These are phyloP conservation scores for Paraurostyla sp. DNA, from an alignment of 73 alveolate species.

Conservation along the genomic window DNA sequence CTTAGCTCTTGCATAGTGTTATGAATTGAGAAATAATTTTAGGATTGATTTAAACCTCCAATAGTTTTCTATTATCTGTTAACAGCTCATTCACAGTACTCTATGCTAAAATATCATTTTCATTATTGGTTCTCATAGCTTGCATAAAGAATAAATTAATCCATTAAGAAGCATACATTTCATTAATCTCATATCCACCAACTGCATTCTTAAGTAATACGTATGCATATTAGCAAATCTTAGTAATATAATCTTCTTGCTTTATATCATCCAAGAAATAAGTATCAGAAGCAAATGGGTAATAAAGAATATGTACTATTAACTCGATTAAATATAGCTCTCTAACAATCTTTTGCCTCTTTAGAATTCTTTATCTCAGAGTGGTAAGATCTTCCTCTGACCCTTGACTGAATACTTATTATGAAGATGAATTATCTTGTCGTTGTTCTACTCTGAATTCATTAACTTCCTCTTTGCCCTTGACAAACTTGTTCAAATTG, in stretches of 20 bases:
- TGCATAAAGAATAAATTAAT: slow-evolving; percentile 70
- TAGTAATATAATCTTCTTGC: slow-evolving; percentile 12
- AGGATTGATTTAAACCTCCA: slow-evolving; percentile 64
- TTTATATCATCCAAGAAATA: slow-evolving; percentile 2
- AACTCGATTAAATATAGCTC: slow-evolving; percentile 46
- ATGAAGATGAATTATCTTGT: not conserved
- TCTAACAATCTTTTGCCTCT: slow-evolving; percentile 46
- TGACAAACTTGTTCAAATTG: not conserved
- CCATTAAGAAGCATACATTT: slow-evolving; percentile 82
- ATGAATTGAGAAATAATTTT: slow-evolving; percentile 62
- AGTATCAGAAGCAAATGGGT: slow-evolving; percentile 39
- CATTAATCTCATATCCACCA: slow-evolving; percentile 73
- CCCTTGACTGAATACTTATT: not conserved
- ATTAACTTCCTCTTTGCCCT: slow-evolving; percentile 16
- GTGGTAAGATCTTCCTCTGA: slow-evolving; percentile 45
- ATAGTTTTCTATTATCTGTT: slow-evolving; percentile 67
- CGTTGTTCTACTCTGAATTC: slow-evolving; percentile 4
- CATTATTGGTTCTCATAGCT: slow-evolving; percentile 61
- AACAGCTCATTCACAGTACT: slow-evolving; percentile 69
- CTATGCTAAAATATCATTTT: slow-evolving; percentile 65
- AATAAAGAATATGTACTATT: slow-evolving; percentile 37
- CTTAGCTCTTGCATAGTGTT: slow-evolving; percentile 62
- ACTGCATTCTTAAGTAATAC: slow-evolving; percentile 65
- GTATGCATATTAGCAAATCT: slow-evolving; percentile 10
- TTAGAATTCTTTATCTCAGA: slow-evolving; percentile 1